Base-by-base conservation (phyloP, 1,139 yeast species). In the Pichia sp. region DNA sequence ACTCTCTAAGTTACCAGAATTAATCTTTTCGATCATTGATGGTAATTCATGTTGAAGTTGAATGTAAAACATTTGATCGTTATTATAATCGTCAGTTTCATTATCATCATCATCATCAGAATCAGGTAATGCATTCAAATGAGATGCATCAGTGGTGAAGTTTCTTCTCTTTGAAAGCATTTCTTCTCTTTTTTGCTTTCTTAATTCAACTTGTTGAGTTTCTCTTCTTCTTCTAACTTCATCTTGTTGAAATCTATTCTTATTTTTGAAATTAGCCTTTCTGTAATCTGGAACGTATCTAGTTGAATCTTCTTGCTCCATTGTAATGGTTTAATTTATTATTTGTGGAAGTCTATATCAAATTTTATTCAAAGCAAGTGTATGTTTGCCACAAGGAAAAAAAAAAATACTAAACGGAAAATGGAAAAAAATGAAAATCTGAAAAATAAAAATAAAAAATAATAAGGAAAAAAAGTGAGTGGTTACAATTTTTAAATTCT, bases 161-260 rank as follows among this genome's bases (percentile, higher is more conserved):
- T 86, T 88, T 71, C 98, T 82, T 72, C 97, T 83, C 71, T 94
- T 92, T 42, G 96, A 82, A 59, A 92, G 76, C 52, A 86, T 87
- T 66, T 92, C 98, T 65, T 92, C 98, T 65, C 98, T 80, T 70
- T 90, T 90, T 57, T 92, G 96, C 72, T 92, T 94, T 71, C 98
- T 80, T 64, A 92, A 77, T 67, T 90, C 98, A 55, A 94, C 95
- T 69, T 90, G 97, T 63, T 92, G 97, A 54, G 87, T 95, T 68
- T 92, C 98, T 68, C 98, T 85, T 68, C 98, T 85, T 69, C 97
- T 89, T 70, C 98, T 86, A 60, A 92, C 80, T 72, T 92, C 98
- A 67, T 92, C 98, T 54, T 90, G 88, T 64, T 86, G 86, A 67
- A 94, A 94, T 65, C 95, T 81, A 55, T 95, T 90, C 67, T 90